A percentile compares a stretch with the other conserved stretches of the same genome.
Evolutionary conservation across 2,329 filamentous ascomycete genomes (phyloP).

Genomic region (Colletotrichum cuscutae): DNA sequence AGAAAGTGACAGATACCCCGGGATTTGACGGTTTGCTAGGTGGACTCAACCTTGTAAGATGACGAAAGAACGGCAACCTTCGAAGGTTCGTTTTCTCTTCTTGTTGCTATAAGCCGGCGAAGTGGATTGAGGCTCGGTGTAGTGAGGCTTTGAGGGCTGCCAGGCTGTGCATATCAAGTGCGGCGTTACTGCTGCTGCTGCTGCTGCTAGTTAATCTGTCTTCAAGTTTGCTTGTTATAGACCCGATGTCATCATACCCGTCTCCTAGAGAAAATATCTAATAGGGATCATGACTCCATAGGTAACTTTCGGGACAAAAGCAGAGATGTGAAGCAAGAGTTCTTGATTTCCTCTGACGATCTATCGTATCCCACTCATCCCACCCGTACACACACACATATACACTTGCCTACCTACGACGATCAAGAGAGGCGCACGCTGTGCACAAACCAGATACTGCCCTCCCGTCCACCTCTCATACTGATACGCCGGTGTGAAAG

Average conservation of each 20-base stretch:
- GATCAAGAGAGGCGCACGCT: not conserved
- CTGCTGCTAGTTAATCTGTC: not conserved
- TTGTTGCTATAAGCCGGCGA: fast-evolving
- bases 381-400: not conserved
- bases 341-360: not conserved
- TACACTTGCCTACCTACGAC: not conserved
- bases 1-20: not conserved
- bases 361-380: not conserved
- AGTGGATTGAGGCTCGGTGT: not conserved
- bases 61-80: not conserved
- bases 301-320: not conserved
- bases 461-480: not conserved
- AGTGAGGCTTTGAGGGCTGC: too few relatives aligned
- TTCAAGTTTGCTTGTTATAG: not conserved
- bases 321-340: not conserved
- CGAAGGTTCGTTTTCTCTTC: not conserved
- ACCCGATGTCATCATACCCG: not conserved
- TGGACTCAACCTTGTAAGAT: not conserved
- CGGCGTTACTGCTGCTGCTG: not conserved
- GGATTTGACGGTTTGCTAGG: not conserved
- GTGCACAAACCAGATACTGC: not conserved
- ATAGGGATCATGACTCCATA: not conserved
- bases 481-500: not conserved
- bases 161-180: too few relatives aligned
- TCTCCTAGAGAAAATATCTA: not conserved